A percentile compares a stretch with the other conserved stretches of the same genome.
Evolutionary conservation across 2,329 filamentous ascomycete genomes (phyloP).

Genomic region (Cordyceps farinosa): DNA sequence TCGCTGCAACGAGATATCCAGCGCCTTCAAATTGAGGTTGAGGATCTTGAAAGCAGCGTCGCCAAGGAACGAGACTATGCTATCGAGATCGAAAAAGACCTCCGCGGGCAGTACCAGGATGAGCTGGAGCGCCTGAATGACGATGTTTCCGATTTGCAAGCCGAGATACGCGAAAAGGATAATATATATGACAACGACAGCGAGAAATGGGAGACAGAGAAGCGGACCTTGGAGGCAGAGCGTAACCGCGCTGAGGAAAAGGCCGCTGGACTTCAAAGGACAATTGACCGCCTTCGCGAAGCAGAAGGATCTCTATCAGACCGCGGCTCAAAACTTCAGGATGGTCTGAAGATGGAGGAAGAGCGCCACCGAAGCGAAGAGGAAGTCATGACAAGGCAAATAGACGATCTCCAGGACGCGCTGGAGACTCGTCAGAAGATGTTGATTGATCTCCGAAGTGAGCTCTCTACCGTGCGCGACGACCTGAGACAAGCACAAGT

Average conservation of each 20-base stretch:
- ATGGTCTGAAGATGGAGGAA: slow-evolving; percentile 66
- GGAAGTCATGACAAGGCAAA: slow-evolving; percentile 64
- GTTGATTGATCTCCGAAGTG: slow-evolving; percentile 61
- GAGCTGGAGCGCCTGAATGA: slow-evolving; percentile 51
- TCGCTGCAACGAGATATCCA: slow-evolving; percentile 63
- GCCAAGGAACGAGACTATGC: slow-evolving; percentile 55
- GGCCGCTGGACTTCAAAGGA: slow-evolving; percentile 63
- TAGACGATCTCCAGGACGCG: slow-evolving; percentile 70
- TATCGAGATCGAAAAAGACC: slow-evolving; percentile 57
- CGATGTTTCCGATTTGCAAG: slow-evolving; percentile 60
- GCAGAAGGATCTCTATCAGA: slow-evolving; percentile 63
- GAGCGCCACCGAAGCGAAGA: slow-evolving; percentile 72
- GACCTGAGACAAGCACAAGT: slow-evolving; percentile 66
- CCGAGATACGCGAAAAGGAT: slow-evolving; percentile 65
- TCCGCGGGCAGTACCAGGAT: slow-evolving; percentile 43
- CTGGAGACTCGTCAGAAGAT: slow-evolving; percentile 63
- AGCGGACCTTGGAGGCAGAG: slow-evolving; percentile 61
- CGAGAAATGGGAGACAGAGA: slow-evolving; percentile 69
- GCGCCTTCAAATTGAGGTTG: slow-evolving; percentile 43
- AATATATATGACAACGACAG: slow-evolving; percentile 67
- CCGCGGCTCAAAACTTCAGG: slow-evolving; percentile 64
- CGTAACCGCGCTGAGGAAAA: slow-evolving; percentile 65
- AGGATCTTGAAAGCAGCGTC: slow-evolving; percentile 47
- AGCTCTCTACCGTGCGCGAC: slow-evolving; percentile 63
- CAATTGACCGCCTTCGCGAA: slow-evolving; percentile 66